Evolutionary conservation across 306 rosid genomes (phyloP).

Genomic region (Cicer bijugum): DNA sequence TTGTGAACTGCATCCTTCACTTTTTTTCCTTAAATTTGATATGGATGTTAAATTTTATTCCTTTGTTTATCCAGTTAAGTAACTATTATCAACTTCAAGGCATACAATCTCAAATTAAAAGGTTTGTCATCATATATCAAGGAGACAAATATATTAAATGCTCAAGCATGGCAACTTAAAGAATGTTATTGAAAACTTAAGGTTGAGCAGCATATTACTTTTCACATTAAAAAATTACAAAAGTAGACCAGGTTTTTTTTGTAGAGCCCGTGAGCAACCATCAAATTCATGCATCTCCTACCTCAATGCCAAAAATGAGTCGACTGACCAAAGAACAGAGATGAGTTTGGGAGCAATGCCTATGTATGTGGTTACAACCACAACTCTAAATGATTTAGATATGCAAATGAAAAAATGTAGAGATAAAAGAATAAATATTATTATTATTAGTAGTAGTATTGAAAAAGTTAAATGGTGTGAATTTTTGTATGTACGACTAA

Average conservation of each 20-base stretch:
- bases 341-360: background rate
- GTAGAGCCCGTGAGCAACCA: background rate
- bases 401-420: too few species aligned
- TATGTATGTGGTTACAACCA: too few species aligned
- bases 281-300: background rate
- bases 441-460: too few species aligned
- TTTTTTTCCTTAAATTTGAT: conserved; percentile 17
- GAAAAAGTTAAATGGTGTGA: too few species aligned
- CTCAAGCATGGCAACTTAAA: too few species aligned
- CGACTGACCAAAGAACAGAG: background rate
- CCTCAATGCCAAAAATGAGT: background rate
- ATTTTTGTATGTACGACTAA: too few species aligned
- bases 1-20: conserved; percentile 4
- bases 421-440: too few species aligned
- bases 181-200: too few species aligned
- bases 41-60: background rate
- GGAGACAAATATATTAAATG: too few species aligned
- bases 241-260: background rate
- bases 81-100: background rate
- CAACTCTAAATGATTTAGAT: too few species aligned
- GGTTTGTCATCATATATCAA: background rate
- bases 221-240: background rate
- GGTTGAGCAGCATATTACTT: background rate
- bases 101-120: background rate
- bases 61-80: background rate